Evolutionary conservation across 768 basidiomycete genomes (phyloP).

Genomic region (Mycena olivaceomarginata): DNA sequence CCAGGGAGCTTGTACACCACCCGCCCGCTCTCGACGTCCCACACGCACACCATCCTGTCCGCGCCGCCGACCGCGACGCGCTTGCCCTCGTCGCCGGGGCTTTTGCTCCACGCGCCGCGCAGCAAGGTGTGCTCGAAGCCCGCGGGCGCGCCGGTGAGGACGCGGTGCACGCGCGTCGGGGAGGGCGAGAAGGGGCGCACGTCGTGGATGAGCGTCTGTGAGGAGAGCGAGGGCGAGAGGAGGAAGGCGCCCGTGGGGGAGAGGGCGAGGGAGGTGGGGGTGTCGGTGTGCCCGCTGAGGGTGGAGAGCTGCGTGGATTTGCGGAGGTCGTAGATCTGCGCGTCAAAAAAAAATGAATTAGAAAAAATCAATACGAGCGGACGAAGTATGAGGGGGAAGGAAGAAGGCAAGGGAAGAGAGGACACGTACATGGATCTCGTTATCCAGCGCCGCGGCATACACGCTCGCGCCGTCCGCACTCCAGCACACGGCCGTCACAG

Average conservation of each 20-base stretch:
- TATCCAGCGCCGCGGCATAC: constrained; percentile 93
- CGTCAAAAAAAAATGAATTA: too few species aligned
- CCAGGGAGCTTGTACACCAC: constrained; percentile 95
- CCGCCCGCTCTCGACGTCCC: constrained; percentile 88
- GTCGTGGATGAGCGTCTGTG: constrained; percentile 92
- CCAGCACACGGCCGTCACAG: constrained; percentile 95
- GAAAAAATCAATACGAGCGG: neutral
- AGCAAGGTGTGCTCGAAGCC: constrained; percentile 94
- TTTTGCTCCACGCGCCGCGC: constrained; percentile 91
- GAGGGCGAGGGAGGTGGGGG: constrained; percentile 93
- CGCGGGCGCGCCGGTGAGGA: constrained; percentile 89
- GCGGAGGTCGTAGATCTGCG: constrained; percentile 91
- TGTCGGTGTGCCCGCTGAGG: constrained; percentile 92
- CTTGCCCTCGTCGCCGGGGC: constrained; percentile 79
- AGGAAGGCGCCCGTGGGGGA: constrained; percentile 94
- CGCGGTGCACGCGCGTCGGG: constrained; percentile 87
- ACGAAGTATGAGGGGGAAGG: neutral
- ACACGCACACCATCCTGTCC: constrained; percentile 90
- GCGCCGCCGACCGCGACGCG: constrained; percentile 94
- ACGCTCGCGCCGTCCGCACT: constrained; percentile 92
- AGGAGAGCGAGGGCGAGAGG: constrained; percentile 93
- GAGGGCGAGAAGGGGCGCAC: constrained; percentile 95
- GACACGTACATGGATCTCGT: too few species aligned
- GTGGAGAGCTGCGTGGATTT: constrained; percentile 89
- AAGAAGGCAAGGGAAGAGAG: too few species aligned